Conservation (phyloP, 1,284 basidiomycete species). For the Ustilago lituana region DNA sequence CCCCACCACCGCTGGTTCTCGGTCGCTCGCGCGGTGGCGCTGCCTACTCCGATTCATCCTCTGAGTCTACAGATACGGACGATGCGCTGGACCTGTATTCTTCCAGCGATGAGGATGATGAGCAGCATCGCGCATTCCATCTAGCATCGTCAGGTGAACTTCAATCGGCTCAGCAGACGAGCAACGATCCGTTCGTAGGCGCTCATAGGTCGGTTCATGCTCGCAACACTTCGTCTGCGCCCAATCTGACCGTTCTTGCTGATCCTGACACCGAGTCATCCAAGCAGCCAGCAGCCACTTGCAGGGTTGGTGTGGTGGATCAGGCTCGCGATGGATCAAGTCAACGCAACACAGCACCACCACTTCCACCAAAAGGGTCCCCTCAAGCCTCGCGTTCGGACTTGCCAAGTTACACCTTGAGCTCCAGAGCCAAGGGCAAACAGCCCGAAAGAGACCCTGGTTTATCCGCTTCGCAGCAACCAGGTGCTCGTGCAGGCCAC, state of each 20-base stretch:
- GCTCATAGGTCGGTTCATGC: slow-evolving; percentile 28
- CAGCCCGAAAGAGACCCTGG: slow-evolving; percentile 23
- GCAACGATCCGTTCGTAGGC: slow-evolving; percentile 16
- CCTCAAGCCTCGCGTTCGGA: not conserved
- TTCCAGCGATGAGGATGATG: slow-evolving; percentile 42
- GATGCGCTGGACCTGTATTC: slow-evolving; percentile 38
- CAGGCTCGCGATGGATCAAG: too few relatives aligned
- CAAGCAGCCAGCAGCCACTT: not conserved
- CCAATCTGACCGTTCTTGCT: slow-evolving; percentile 8
- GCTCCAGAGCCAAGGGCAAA: slow-evolving; percentile 36
- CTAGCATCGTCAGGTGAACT: slow-evolving; percentile 8
- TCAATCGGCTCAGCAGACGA: not conserved
- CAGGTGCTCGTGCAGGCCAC: slow-evolving; percentile 21
- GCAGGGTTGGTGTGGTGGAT: not conserved
- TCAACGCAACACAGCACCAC: not conserved
- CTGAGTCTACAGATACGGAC: slow-evolving; percentile 39
- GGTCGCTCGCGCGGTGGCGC: slow-evolving; percentile 50
- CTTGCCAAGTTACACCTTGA: slow-evolving; percentile 13
- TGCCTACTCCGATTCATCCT: slow-evolving; percentile 52
- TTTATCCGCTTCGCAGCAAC: not conserved
- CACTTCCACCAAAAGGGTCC: not conserved
- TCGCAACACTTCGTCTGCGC: slow-evolving; percentile 26
- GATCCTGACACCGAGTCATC: not conserved
- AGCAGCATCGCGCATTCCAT: slow-evolving; percentile 31
- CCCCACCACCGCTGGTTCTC: slow-evolving; percentile 48